phyloP scores from a whole-genome alignment of 768 basidiomycete species.

The Termitomyces sp. region DNA sequence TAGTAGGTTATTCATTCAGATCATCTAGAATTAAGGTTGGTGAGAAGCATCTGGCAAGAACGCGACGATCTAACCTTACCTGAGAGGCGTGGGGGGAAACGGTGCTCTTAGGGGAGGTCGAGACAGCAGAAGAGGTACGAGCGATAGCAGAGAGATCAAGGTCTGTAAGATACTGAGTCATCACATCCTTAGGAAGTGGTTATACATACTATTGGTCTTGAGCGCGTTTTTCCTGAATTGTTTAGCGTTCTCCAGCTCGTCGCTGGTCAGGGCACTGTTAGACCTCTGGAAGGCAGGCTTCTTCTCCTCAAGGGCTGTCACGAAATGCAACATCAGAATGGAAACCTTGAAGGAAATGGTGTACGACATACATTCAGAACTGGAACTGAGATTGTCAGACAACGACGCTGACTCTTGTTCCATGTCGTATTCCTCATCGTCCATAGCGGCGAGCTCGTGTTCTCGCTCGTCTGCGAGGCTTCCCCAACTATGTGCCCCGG shows the following conservation, averaged over 20 bases:
- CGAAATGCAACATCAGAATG: not conserved
- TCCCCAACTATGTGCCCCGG: conserved; percentile 86
- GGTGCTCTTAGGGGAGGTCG: conserved; percentile 34
- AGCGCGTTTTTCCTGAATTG: conserved; percentile 71
- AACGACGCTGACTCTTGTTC: conserved; percentile 30
- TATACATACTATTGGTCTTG: conserved; percentile 47
- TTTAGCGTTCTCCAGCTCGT: conserved; percentile 59
- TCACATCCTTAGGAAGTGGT: not conserved
- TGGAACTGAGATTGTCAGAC: conserved; percentile 12
- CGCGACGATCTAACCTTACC: not conserved
- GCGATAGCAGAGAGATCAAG: conserved; percentile 76
- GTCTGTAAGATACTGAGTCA: conserved; percentile 18
- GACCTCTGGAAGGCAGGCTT: conserved; percentile 29
- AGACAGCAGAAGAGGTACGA: conserved; percentile 69
- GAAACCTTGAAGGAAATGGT: not conserved
- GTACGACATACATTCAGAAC: conserved; percentile 15
- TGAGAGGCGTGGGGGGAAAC: conserved; percentile 10
- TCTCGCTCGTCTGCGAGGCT: conserved; percentile 56
- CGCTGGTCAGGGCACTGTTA: conserved; percentile 45
- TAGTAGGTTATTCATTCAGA: conserved; percentile 1
- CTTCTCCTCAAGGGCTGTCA: conserved; percentile 18
- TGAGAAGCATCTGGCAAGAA: not conserved
- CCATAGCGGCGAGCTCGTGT: conserved; percentile 51
- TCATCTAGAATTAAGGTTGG: not conserved
- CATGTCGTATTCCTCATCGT: conserved; percentile 50